Percentiles rank a stretch among this genome's conserved stretches.
phyloP scores from a whole-genome alignment of 441 rosid species.

The Aleurites moluccanus region DNA sequence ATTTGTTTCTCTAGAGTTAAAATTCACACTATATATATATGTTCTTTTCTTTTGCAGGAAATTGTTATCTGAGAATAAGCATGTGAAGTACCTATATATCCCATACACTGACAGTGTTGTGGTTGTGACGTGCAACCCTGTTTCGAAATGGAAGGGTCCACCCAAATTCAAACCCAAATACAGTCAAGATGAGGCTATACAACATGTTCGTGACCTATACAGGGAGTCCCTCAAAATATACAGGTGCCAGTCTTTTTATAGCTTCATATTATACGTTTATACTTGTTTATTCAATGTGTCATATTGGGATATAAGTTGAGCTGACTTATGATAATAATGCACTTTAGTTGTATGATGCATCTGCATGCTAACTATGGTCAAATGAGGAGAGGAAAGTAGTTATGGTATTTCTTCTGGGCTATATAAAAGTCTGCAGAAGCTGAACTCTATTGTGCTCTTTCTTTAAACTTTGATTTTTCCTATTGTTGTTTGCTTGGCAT shows the following conservation, averaged over 20 bases:
- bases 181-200: slow-evolving; percentile 67
- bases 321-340: background rate
- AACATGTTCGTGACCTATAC: slow-evolving; percentile 69
- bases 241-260: slow-evolving; percentile 42
- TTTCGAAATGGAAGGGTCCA: slow-evolving; percentile 84
- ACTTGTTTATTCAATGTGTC: background rate
- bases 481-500: background rate
- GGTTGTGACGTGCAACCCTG: slow-evolving; percentile 89
- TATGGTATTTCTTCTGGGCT: background rate
- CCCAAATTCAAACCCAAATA: slow-evolving; percentile 82
- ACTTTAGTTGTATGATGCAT: background rate
- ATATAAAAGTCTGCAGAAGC: background rate
- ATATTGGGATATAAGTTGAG: background rate
- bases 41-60: slow-evolving; percentile 54
- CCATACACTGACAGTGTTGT: slow-evolving; percentile 86
- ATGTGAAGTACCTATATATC: slow-evolving; percentile 72
- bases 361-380: background rate
- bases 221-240: slow-evolving; percentile 65
- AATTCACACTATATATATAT: background rate
- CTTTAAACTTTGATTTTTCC: background rate
- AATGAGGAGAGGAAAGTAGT: background rate
- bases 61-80: slow-evolving; percentile 80
- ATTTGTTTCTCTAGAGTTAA: slow-evolving; percentile 11
- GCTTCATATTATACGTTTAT: background rate
- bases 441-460: background rate